Conservation (phyloP, 2,329 filamentous ascomycete species). For the Fusarium tuaranense region DNA sequence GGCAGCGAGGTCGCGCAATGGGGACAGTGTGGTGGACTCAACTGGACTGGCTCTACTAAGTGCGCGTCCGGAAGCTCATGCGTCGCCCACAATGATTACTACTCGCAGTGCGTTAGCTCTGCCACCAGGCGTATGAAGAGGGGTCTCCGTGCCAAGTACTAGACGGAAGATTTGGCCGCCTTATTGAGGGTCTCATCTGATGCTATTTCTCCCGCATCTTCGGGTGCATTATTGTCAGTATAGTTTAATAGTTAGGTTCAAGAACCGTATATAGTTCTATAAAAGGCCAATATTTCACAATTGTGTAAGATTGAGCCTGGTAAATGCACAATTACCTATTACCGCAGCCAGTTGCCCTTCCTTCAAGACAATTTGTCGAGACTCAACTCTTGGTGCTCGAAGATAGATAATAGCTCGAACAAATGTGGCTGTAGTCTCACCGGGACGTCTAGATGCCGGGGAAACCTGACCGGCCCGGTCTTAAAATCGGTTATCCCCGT, state of each 20-base stretch:
- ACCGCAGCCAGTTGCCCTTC: neutral
- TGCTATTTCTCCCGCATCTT: neutral
- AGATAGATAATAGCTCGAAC: neutral
- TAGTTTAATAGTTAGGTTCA: neutral
- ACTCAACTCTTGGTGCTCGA: neutral
- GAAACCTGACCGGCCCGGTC: neutral
- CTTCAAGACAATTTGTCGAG: neutral
- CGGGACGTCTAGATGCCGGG: neutral
- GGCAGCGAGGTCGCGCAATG: conserved; percentile 18
- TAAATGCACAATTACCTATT: neutral
- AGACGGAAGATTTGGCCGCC: conserved; percentile 3
- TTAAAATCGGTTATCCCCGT: neutral
- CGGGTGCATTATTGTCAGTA: neutral
- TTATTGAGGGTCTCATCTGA: neutral
- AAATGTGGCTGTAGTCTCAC: neutral
- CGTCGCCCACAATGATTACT: conserved; percentile 43
- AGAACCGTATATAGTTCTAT: neutral
- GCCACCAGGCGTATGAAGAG: conserved; percentile 13
- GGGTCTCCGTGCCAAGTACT: neutral
- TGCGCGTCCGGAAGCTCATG: conserved; percentile 43
- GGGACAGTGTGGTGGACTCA: conserved; percentile 44
- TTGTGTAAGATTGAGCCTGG: neutral
- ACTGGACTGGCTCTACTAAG: conserved; percentile 40
- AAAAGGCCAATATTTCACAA: neutral
- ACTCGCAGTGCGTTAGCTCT: conserved; percentile 43